Base-by-base conservation (phyloP, 306 rosid genomes). In the Quercus engelmannii region DNA sequence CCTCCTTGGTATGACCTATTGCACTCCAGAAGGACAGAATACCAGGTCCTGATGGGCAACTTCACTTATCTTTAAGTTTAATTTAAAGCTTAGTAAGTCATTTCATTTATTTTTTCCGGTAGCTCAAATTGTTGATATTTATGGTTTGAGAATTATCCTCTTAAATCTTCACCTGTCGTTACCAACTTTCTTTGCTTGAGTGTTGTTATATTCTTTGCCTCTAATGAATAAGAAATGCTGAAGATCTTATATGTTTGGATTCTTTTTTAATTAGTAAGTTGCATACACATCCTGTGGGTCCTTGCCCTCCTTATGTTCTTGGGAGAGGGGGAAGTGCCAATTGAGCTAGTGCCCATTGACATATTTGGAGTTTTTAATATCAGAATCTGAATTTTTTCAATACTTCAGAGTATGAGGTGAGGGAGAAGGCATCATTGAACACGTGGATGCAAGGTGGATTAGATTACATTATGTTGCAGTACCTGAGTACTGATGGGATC, bases 391-490 rank as follows among this genome's bases (percentile, higher is more conserved):
- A 35, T 74, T 30, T 83, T 41, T 59, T 10, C 69, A 80, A 41
- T 56, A 83, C 71, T 85, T 43, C 70, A 95, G 99, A 95, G 89
- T 93, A 93, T 79, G 99, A 95, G 84, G 98, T 95, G 51, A 89
- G 94, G 87, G 99, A 92, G 83, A 88, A 88, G 75, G 89, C 92
- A 9, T 56, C 83, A 81, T 81, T 95, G 78, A 84, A 85, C 85
- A 95, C 98, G 49, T 95, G 99, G 99, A 95, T 95, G 96, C 84
- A 83, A 88, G 97, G 99, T 64, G 99, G 99, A 68, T 84, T 95
- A 78, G 99, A 95, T 88, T 93, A 95, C 89, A 95, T 95, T 85
- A 93, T 90, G 93, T 84, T 95, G 84, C 99, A 95, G 88, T 90
- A 90, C 83, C 79, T 95, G 89, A 92, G 89, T 76, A 85, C 80